These are phyloP conservation scores for Chrysoporthe austroafricana DNA, from an alignment of 2,329 filamentous ascomycete species.

Conservation along the genomic window DNA sequence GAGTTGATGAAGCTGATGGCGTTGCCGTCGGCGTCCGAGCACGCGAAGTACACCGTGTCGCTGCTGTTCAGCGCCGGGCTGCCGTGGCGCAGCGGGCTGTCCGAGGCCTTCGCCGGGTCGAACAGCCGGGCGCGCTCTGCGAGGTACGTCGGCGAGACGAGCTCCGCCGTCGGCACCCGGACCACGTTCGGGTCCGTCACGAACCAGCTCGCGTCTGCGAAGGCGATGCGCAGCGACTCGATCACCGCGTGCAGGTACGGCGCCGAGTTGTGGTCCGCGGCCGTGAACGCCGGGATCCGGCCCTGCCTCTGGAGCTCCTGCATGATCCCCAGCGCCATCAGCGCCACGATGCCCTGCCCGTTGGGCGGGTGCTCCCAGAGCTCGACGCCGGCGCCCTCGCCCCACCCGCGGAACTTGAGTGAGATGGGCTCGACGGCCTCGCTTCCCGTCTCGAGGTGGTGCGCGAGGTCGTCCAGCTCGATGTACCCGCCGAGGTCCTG, in stretches of 20 bases:
- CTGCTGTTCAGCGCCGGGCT: slow-evolving; percentile 80
- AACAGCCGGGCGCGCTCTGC: slow-evolving; percentile 68
- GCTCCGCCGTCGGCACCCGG: slow-evolving; percentile 68
- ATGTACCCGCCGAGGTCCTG: slow-evolving; percentile 77
- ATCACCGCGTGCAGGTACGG: slow-evolving; percentile 85
- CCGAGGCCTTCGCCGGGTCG: slow-evolving; percentile 62
- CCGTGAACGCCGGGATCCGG: slow-evolving; percentile 71
- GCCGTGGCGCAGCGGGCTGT: slow-evolving; percentile 71
- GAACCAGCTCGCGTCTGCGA: slow-evolving; percentile 89
- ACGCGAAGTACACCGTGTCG: slow-evolving; percentile 94
- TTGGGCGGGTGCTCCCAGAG: slow-evolving; percentile 98
- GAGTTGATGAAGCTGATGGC: slow-evolving; percentile 96
- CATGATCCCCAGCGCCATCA: slow-evolving; percentile 92
- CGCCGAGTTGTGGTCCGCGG: slow-evolving; percentile 78
- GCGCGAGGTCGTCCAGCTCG: slow-evolving; percentile 76
- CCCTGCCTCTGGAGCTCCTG: slow-evolving; percentile 79
- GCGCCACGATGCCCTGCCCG: slow-evolving; percentile 90
- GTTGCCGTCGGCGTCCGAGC: slow-evolving; percentile 81
- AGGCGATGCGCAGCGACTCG: slow-evolving; percentile 85
- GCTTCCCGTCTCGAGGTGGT: slow-evolving; percentile 70
- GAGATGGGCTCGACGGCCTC: slow-evolving; percentile 87
- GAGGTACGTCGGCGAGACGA: slow-evolving; percentile 77
- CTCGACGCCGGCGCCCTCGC: slow-evolving; percentile 53
- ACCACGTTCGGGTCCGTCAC: slow-evolving; percentile 79
- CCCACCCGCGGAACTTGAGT: slow-evolving; percentile 73